A percentile compares a stretch with the other conserved stretches of the same genome.
These are phyloP conservation scores for Fusarium duplospermum DNA, from an alignment of 2,329 filamentous ascomycete genomes.

Conservation along the genomic window DNA sequence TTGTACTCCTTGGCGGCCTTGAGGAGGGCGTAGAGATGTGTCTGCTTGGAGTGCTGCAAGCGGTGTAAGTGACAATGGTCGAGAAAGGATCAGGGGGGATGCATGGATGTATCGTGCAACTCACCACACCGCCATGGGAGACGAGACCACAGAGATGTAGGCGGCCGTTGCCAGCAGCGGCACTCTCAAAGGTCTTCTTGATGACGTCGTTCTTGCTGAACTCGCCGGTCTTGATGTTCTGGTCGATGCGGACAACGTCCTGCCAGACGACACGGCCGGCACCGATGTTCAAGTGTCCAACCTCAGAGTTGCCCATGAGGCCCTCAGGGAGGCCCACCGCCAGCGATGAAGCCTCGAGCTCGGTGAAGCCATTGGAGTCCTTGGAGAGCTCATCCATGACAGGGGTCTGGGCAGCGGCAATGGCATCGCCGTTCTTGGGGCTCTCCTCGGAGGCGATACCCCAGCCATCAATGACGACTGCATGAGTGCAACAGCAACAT, in stretches of 20 bases:
- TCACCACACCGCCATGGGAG: slow-evolving; percentile 90
- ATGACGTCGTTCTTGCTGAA: slow-evolving; percentile 82
- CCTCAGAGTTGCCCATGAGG: slow-evolving; percentile 98
- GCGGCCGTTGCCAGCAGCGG: slow-evolving; percentile 89
- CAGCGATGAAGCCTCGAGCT: slow-evolving; percentile 94
- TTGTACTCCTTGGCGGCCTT: slow-evolving; percentile 89
- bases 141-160: slow-evolving; percentile 93
- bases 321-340: slow-evolving; percentile 96
- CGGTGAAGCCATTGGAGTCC: slow-evolving; percentile 84
- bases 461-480: slow-evolving; percentile 99
- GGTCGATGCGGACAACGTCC: slow-evolving; percentile 96
- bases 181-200: slow-evolving; percentile 78
- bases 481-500: slow-evolving; percentile 62
- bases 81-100: background rate
- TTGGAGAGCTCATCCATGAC: slow-evolving; percentile 93
- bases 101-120: slow-evolving; percentile 43
- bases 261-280: slow-evolving; percentile 98
- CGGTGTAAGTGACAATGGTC: slow-evolving; percentile 22
- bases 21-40: slow-evolving; percentile 88
- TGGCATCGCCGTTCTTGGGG: slow-evolving; percentile 91
- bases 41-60: slow-evolving; percentile 89
- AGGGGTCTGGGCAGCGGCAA: slow-evolving; percentile 91
- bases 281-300: slow-evolving; percentile 98
- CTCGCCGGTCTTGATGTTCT: slow-evolving; percentile 87
- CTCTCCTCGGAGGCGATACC: slow-evolving; percentile 85